phyloP scores from a whole-genome alignment of 805 yeast genomes.

The Citeromyces matritensis region DNA sequence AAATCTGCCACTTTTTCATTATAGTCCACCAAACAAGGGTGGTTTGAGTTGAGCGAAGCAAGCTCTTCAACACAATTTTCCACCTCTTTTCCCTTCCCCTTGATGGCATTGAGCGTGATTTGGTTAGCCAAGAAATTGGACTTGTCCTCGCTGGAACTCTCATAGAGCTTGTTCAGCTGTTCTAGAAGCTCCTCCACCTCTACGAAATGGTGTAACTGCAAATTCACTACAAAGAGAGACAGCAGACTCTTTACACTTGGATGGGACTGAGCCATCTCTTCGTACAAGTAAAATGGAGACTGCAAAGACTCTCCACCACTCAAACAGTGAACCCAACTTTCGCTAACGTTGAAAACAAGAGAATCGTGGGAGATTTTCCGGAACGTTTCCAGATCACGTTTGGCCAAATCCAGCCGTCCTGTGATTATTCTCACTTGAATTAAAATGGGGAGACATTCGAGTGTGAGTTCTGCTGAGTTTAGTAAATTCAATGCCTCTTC shows the following conservation, averaged over 20 bases:
- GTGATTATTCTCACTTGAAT: slow-evolving; percentile 23
- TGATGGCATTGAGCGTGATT: slow-evolving; percentile 45
- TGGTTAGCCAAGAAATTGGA: slow-evolving; percentile 41
- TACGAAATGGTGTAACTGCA: slow-evolving; percentile 66
- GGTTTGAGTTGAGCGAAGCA: slow-evolving; percentile 31
- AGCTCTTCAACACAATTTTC: slow-evolving; percentile 29
- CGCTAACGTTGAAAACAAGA: slow-evolving; percentile 63
- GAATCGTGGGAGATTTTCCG: slow-evolving; percentile 50
- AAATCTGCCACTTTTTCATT: slow-evolving; percentile 49
- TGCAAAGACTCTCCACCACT: slow-evolving; percentile 20
- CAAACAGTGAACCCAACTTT: slow-evolving; percentile 47
- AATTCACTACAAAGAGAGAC: slow-evolving; percentile 58
- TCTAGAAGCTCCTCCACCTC: slow-evolving; percentile 62
- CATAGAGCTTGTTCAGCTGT: slow-evolving; percentile 17
- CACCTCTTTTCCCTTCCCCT: slow-evolving; percentile 21
- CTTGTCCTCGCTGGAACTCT: slow-evolving; percentile 2
- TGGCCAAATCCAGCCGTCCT: slow-evolving; percentile 27
- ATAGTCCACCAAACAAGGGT: slow-evolving; percentile 41
- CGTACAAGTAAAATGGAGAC: slow-evolving; percentile 50
- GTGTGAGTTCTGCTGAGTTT: slow-evolving; percentile 16
- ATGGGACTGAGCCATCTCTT: slow-evolving; percentile 59
- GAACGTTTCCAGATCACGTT: slow-evolving; percentile 24
- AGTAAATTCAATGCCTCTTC: slow-evolving; percentile 26
- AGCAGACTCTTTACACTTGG: slow-evolving; percentile 31
- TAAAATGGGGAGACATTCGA: slow-evolving; percentile 21